Evolutionary conservation across 164 flowering plant species (phyloP).

Genomic region (Litsea cubeba): DNA sequence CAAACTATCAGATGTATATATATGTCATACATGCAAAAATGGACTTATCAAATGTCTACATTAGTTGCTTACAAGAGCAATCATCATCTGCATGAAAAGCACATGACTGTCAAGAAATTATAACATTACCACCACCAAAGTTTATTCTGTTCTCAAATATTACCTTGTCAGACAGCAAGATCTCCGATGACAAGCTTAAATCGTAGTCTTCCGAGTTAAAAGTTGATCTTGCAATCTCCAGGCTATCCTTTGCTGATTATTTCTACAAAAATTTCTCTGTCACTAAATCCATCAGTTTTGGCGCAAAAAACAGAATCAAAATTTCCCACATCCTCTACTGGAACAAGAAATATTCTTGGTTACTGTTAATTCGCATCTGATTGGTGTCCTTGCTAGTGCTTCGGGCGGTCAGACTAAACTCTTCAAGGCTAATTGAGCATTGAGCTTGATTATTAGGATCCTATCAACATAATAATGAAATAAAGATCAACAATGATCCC

Average conservation of each 20-base stretch:
- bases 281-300: conserved; percentile 24
- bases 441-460: conserved; percentile 14
- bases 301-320: conserved; percentile 34
- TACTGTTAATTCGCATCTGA: too few species aligned
- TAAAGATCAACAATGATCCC: too few species aligned
- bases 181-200: conserved; percentile 23
- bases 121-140: conserved; percentile 47
- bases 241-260: too few species aligned
- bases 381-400: too few species aligned
- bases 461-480: conserved; percentile 2
- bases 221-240: not conserved
- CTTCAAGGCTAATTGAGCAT: not conserved
- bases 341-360: not conserved
- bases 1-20: too few species aligned
- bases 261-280: too few species aligned
- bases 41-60: too few species aligned
- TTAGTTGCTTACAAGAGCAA: too few species aligned
- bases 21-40: too few species aligned
- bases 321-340: conserved; percentile 8
- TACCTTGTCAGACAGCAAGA: conserved; percentile 48
- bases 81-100: too few species aligned
- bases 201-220: conserved; percentile 15
- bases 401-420: too few species aligned
- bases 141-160: conserved; percentile 41
- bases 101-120: conserved; percentile 11